Percentiles rank a stretch among this genome's conserved stretches.
Conservation (phyloP, 768 basidiomycete genomes). For the Ramaria sp. region DNA sequence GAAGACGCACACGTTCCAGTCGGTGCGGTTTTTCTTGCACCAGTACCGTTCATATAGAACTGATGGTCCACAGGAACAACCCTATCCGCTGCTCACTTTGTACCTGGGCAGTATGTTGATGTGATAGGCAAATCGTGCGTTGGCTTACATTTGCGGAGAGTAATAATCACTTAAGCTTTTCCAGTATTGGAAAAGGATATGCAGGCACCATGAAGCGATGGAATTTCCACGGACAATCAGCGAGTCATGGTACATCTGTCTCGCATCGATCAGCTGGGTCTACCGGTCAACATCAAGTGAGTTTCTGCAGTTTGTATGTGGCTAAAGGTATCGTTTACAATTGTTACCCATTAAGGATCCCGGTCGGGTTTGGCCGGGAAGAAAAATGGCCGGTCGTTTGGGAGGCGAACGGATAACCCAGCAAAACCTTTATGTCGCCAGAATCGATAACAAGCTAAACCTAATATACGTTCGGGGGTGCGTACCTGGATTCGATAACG, state of each 20-base stretch:
- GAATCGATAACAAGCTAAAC: constrained; percentile 78
- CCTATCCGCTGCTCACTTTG: constrained; percentile 87
- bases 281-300: constrained; percentile 89
- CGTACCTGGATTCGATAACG: constrained; percentile 83
- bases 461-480: constrained; percentile 87
- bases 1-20: constrained; percentile 83
- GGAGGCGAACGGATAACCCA: constrained; percentile 73
- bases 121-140: constrained; percentile 84
- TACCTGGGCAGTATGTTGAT: constrained; percentile 94
- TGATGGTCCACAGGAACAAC: constrained; percentile 56
- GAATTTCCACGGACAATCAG: constrained; percentile 83
- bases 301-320: constrained; percentile 13
- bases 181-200: constrained; percentile 93
- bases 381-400: constrained; percentile 96
- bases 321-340: background rate
- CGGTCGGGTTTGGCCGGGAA: constrained; percentile 91
- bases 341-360: constrained; percentile 58
- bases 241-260: constrained; percentile 92
- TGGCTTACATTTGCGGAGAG: background rate
- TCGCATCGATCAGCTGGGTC: constrained; percentile 91
- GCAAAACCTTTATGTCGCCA: constrained; percentile 83
- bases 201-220: constrained; percentile 96
- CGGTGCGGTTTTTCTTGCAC: constrained; percentile 38
- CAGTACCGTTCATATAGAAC: background rate
- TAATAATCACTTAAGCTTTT: constrained; percentile 5